Conservation (phyloP, 495 filamentous ascomycete genomes). For the Podospora pseudopauciseta region DNA sequence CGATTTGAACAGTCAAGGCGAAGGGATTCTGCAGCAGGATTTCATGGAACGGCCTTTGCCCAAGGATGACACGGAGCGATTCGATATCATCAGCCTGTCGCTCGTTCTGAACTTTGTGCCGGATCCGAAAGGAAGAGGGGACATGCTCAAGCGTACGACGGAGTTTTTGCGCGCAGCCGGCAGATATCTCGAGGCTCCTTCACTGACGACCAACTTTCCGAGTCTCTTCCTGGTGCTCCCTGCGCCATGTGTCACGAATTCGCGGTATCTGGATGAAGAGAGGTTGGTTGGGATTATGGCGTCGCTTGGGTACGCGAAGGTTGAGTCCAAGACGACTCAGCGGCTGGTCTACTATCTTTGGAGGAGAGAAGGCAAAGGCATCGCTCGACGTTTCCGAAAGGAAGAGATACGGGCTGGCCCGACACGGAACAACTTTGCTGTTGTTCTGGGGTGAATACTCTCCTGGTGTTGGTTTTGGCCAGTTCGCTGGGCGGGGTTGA, state of each 20-base stretch:
- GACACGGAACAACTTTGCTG: conserved; percentile 83
- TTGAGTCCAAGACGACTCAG: conserved; percentile 64
- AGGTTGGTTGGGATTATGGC: conserved; percentile 69
- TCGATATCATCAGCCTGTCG: conserved; percentile 90
- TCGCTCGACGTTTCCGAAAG: conserved; percentile 48
- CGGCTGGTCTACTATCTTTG: conserved; percentile 92
- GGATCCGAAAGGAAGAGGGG: conserved; percentile 66
- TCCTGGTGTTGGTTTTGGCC: neutral
- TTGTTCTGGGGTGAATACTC: conserved; percentile 51
- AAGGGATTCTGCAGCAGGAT: conserved; percentile 79
- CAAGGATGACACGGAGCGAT: conserved; percentile 53
- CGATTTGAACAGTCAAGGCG: conserved; percentile 81
- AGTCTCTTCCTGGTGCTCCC: conserved; percentile 88
- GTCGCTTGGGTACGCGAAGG: conserved; percentile 66
- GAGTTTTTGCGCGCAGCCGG: conserved; percentile 54
- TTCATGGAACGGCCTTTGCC: conserved; percentile 90
- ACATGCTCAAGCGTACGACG: conserved; percentile 78
- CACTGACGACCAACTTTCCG: conserved; percentile 52
- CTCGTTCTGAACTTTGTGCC: conserved; percentile 94
- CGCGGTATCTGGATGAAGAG: conserved; percentile 80
- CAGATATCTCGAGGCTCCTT: conserved; percentile 16
- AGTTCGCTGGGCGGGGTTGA: neutral
- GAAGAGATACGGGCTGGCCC: conserved; percentile 68
- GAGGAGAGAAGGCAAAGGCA: conserved; percentile 39
- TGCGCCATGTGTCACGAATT: conserved; percentile 83